Evolutionary conservation across 331 rosid species (phyloP).

Genomic region (Stylosanthes scabra): DNA sequence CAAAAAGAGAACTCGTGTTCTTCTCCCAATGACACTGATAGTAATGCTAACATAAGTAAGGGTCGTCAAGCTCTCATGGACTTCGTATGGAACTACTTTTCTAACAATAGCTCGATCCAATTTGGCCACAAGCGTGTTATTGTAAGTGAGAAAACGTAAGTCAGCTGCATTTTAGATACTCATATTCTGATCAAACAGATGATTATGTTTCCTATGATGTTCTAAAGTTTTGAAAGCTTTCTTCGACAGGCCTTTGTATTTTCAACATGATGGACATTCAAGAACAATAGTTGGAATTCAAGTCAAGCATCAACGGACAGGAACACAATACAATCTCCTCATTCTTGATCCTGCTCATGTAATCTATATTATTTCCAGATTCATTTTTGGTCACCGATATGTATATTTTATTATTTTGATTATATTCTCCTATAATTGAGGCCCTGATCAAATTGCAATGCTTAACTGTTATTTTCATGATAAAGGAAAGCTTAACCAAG

Average conservation of each 20-base stretch:
- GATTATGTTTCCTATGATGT: slow-evolving; percentile 36
- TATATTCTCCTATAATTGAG: slow-evolving; percentile 15
- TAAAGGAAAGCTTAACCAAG: neutral
- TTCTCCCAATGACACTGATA: slow-evolving; percentile 34
- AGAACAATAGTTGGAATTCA: slow-evolving; percentile 92
- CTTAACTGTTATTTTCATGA: neutral
- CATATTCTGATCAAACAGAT: slow-evolving; percentile 14
- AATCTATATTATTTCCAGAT: slow-evolving; percentile 37
- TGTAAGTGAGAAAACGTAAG: slow-evolving; percentile 72
- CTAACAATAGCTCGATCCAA: slow-evolving; percentile 49
- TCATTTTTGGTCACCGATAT: slow-evolving; percentile 7
- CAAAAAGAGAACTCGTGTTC: slow-evolving; percentile 34
- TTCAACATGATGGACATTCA: slow-evolving; percentile 94
- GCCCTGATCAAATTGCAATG: slow-evolving; percentile 9
- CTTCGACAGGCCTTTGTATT: slow-evolving; percentile 78
- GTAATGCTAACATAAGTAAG: slow-evolving; percentile 41
- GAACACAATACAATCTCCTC: slow-evolving; percentile 62
- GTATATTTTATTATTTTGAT: slow-evolving; percentile 20
- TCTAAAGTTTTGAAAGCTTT: slow-evolving; percentile 41
- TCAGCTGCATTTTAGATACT: slow-evolving; percentile 28
- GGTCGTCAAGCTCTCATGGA: slow-evolving; percentile 76
- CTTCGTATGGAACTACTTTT: slow-evolving; percentile 90
- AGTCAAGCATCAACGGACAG: slow-evolving; percentile 56
- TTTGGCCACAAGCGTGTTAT: slow-evolving; percentile 50
- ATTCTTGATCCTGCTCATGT: slow-evolving; percentile 86